phyloP scores from a whole-genome alignment of 371 early-diverging fungal genomes.

The Saksenaea vasiformis region DNA sequence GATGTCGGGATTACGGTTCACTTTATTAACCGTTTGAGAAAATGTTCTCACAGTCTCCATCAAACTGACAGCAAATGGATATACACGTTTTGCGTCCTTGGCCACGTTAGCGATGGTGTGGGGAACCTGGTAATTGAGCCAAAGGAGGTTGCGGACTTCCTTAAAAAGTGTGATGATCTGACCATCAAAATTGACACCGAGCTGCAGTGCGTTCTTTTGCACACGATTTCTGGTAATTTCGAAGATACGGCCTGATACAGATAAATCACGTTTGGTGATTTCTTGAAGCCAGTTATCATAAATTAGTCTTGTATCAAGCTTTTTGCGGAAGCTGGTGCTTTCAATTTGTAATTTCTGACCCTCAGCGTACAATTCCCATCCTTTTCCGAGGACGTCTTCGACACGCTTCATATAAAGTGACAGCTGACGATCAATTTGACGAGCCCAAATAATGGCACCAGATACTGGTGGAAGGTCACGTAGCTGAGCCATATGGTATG shows the following conservation, averaged over 20 bases:
- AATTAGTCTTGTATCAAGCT: constrained; percentile 86
- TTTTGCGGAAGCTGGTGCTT: constrained; percentile 88
- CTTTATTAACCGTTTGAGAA: constrained; percentile 80
- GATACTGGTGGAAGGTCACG: constrained; percentile 94
- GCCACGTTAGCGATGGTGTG: constrained; percentile 91
- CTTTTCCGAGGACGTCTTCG: constrained; percentile 96
- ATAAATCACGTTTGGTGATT: constrained; percentile 82
- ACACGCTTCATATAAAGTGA: constrained; percentile 95
- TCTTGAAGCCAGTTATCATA: constrained; percentile 94
- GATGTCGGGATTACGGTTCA: constrained; percentile 78
- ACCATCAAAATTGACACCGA: constrained; percentile 92
- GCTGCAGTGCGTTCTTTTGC: constrained; percentile 72
- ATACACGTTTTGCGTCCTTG: constrained; percentile 95
- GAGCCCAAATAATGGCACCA: constrained; percentile 97
- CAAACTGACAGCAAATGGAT: constrained; percentile 96
- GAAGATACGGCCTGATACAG: constrained; percentile 92
- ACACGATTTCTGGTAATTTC: constrained; percentile 87
- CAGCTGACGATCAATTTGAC: constrained; percentile 96
- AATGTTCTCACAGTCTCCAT: constrained; percentile 95
- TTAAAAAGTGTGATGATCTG: constrained; percentile 96
- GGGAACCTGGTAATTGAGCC: constrained; percentile 93
- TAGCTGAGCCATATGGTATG: constrained; percentile 84
- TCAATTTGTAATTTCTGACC: constrained; percentile 94
- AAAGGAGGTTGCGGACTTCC: constrained; percentile 93
- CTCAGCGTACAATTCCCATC: constrained; percentile 97